These are phyloP conservation scores for Eimeria acervulina DNA, from an alignment of 169 alveolate species.

Conservation along the genomic window DNA sequence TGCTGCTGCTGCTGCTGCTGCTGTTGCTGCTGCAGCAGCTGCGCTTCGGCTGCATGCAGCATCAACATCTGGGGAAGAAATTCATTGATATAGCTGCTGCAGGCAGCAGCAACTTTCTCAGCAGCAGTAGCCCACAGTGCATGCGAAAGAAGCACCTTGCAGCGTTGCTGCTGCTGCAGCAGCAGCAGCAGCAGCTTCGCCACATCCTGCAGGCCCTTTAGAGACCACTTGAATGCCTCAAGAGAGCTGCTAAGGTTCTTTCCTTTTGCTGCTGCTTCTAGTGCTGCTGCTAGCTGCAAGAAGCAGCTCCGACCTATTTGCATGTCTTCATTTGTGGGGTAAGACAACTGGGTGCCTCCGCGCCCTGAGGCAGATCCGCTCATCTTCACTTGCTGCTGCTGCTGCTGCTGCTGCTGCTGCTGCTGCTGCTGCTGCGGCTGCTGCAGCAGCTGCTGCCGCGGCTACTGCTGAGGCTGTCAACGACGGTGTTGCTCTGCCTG, in stretches of 20 bases:
- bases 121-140: constrained; percentile 38
- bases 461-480: not conserved
- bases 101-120: constrained; percentile 53
- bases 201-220: constrained; percentile 14
- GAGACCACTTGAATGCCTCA: constrained; percentile 11
- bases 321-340: constrained; percentile 47
- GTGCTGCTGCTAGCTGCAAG: constrained; percentile 44
- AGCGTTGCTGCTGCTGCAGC: constrained; percentile 59
- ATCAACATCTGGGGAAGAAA: constrained; percentile 35
- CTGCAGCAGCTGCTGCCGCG: not conserved
- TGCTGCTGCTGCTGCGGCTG: not conserved
- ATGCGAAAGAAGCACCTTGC: constrained; percentile 11
- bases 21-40: constrained; percentile 39
- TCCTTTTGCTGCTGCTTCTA: constrained; percentile 30
- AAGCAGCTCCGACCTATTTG: constrained; percentile 38
- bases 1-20: not conserved
- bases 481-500: not conserved
- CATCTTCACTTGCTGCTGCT: not conserved
- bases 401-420: constrained; percentile 12
- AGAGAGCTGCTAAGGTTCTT: not conserved
- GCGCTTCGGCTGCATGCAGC: constrained; percentile 20
- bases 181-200: constrained; percentile 3
- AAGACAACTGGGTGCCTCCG: constrained; percentile 29
- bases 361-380: not conserved
- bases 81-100: constrained; percentile 32